These are phyloP conservation scores for Xerocomus potaroensis DNA, from an alignment of 768 basidiomycete genomes.

Conservation along the genomic window DNA sequence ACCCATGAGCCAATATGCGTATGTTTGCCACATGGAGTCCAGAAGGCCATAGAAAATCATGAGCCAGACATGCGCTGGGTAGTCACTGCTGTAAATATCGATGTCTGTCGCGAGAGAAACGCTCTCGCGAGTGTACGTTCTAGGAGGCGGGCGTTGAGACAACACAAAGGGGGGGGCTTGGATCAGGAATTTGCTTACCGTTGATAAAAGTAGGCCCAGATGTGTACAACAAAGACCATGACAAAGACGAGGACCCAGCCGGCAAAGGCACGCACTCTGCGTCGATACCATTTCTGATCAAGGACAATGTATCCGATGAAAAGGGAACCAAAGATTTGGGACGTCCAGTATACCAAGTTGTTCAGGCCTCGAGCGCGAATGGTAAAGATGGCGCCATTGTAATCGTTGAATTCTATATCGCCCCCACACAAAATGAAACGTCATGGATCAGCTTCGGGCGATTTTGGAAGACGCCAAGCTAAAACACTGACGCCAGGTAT, in stretches of 20 bases:
- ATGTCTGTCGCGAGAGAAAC: conserved; percentile 39
- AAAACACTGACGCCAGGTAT: conserved; percentile 65
- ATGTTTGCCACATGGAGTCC: conserved; percentile 85
- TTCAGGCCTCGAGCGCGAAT: conserved; percentile 78
- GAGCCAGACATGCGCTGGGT: conserved; percentile 54
- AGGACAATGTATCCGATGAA: conserved; percentile 63
- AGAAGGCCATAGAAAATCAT: conserved; percentile 74
- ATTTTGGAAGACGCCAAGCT: neutral
- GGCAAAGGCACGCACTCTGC: conserved; percentile 65
- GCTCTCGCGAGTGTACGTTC: conserved; percentile 54
- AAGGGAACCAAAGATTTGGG: conserved; percentile 74
- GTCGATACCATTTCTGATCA: conserved; percentile 51
- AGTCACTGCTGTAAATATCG: conserved; percentile 55
- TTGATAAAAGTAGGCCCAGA: conserved; percentile 79
- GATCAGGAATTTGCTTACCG: conserved; percentile 39
- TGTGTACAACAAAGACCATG: conserved; percentile 67
- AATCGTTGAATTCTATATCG: conserved; percentile 71
- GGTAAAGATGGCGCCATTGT: conserved; percentile 72
- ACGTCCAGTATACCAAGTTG: conserved; percentile 73
- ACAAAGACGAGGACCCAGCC: conserved; percentile 64
- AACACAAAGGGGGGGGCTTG: no score
- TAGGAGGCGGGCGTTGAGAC: neutral
- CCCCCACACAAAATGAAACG: neutral
- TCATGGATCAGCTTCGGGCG: neutral
- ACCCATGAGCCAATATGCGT: conserved; percentile 81